Evolutionary conservation across 2,329 filamentous ascomycete genomes (phyloP), one percentile per base, ranked within the genome.

Genomic region (Ophiosphaerella narmari): DNA sequence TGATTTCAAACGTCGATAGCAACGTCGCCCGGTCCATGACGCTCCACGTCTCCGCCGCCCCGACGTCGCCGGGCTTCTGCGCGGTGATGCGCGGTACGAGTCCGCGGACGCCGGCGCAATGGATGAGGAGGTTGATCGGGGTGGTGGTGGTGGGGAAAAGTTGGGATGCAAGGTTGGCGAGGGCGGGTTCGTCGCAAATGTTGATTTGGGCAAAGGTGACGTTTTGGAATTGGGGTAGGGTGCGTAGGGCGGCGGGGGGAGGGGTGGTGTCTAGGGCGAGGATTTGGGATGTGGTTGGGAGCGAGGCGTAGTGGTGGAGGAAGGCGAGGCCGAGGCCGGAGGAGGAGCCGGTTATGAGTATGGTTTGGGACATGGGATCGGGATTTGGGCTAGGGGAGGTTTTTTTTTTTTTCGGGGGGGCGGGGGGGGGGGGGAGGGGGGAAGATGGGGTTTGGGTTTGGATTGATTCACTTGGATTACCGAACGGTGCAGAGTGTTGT

Each of bases 321-420:
- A 70, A 88, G 62, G 83, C 85, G 48, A 84, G 84, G 29, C 94
- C 94, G 73, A 99, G 97, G 57, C 94, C 94, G 32, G 90, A 94
- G 4, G 90, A 94, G 32, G 93, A 92, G 50, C 94, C 93, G n/a
- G 94, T 97, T 63, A 99, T 85, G 49, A 97, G 76, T 51, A 97
- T 80, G 5, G 90, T 97, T 42, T 52, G 34, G 14, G 50, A 8
- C 46, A 58, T 60, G 18, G 7, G 7, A 13, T 8, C n/a, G 16
- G 23, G 16, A 12, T 26, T 18, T n/a, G 16, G 16, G 16, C 16
- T 18, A 3, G 16, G 16, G 16, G 16, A 18, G 16, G 16, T 18
- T 18, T 18, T 18, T 18, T 18, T 18, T n/a, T n/a, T n/a, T n/a
- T n/a, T n/a, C n/a, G n/a, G n/a, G n/a, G n/a, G n/a, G 38, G 38